Base-by-base conservation (phyloP, 164 flowering plant genomes). In the Berberis thunbergii region DNA sequence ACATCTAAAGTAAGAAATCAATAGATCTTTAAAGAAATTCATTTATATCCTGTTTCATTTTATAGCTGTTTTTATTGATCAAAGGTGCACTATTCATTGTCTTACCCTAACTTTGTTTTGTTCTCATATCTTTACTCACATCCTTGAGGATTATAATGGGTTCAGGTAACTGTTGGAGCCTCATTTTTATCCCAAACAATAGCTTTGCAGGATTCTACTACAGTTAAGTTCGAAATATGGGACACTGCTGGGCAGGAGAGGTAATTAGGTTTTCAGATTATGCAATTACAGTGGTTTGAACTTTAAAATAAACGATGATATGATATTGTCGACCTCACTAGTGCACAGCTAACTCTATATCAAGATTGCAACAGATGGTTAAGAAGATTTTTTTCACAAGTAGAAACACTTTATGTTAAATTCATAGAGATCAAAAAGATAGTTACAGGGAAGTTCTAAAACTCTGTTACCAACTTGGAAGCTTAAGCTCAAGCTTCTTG, bases 211-310 rank as follows among this genome's bases (percentile, higher is more conserved):
- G 99, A 95, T 77, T 95, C 99, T 49, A 91, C 94, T 0, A 91
- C 97, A 9, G 96, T 95, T 43, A 95, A 95, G 75, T 91, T 95
- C 81, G 99, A 95, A 81, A 95, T 95, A 69, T 95, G 99, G 99
- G 99, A 95, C 64, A 95, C 99, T 68, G 99, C 99, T 66, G 99
- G 99, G 53, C 99, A 95, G 73, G 99, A 95, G 75, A 91, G 99
- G 99, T 95, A 78, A 46, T 4, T 8, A 9, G 12, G n/a, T 53
- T 54, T 13, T 13, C 13, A 26, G 2, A 13, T 54, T 6, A 13
- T 12, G 13, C 3, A 7, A 2, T 11, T 5, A 44, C 43, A 39
- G 45, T 60, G 43, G 49, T 6, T 26, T 60, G 49, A 44, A 46
- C 10, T 13, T 3, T 10, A 52, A 10, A 11, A 52, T 52, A 4